A percentile compares a stretch with the other conserved stretches of the same genome.
Evolutionary conservation across 1,139 yeast species (phyloP).

Genomic region (Saccharomycopsis crataegensis): DNA sequence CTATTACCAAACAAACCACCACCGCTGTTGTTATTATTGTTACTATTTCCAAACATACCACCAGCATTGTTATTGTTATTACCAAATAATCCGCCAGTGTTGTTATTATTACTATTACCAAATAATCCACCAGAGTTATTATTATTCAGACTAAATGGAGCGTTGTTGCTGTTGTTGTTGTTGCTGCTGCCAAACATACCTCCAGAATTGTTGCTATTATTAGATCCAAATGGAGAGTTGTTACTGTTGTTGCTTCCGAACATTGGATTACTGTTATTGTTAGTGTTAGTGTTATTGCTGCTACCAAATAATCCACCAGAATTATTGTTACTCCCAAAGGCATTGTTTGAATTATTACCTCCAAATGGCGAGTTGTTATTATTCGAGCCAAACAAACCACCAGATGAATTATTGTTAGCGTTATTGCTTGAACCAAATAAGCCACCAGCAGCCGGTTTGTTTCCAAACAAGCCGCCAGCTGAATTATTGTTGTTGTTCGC

Average conservation of each 20-base stretch:
- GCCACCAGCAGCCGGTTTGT: conserved; percentile 18
- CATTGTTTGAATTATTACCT: conserved; percentile 25
- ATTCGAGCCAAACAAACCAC: conserved; percentile 18
- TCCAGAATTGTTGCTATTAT: conserved; percentile 29
- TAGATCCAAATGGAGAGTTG: conserved; percentile 19
- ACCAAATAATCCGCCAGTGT: conserved; percentile 16
- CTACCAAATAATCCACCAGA: conserved; percentile 22
- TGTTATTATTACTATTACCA: conserved; percentile 22
- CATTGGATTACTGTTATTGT: conserved; percentile 9
- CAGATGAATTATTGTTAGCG: conserved; percentile 2
- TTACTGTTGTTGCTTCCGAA: conserved; percentile 16
- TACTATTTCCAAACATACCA: conserved; percentile 15
- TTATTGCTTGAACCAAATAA: conserved; percentile 19
- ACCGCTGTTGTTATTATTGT: conserved; percentile 14
- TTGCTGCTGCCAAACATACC: conserved; percentile 27
- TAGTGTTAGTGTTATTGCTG: conserved; percentile 18
- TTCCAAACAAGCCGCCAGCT: conserved; percentile 27
- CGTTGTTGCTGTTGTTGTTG: conserved; percentile 19
- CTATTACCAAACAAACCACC: conserved; percentile 21
- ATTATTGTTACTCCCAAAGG: conserved; percentile 21
- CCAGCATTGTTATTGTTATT: conserved; percentile 13
- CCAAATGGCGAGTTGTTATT: conserved; percentile 22
- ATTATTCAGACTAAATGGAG: conserved; percentile 20
- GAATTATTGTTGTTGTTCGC: conserved; percentile 21
- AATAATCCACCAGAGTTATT: conserved; percentile 16